These are phyloP conservation scores for Starmerella powellii DNA, from an alignment of 805 yeast species.

Conservation along the genomic window DNA sequence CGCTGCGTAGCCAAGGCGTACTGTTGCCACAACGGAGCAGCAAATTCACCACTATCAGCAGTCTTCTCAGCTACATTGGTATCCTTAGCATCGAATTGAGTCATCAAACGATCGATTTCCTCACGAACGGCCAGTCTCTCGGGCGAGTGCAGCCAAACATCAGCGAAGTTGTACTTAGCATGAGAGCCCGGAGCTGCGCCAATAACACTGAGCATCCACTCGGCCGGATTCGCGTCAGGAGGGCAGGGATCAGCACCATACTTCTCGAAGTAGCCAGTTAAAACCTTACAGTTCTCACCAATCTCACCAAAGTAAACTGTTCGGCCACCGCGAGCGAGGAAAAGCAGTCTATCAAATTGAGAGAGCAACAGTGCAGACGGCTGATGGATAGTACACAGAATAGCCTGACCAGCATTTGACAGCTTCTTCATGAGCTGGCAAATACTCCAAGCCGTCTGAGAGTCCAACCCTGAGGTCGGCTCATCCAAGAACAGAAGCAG, in stretches of 20 bases:
- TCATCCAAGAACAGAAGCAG: conserved; percentile 52
- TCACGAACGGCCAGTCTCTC: conserved; percentile 30
- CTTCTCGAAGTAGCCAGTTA: conserved; percentile 56
- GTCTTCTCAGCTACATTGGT: conserved; percentile 19
- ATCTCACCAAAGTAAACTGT: conserved; percentile 77
- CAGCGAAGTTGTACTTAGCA: conserved; percentile 48
- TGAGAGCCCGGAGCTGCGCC: conserved; percentile 73
- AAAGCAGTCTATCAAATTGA: conserved; percentile 54
- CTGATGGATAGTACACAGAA: conserved; percentile 66
- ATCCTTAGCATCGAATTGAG: conserved; percentile 24
- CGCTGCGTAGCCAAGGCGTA: conserved; percentile 34
- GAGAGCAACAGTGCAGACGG: conserved; percentile 61
- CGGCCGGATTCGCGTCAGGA: conserved; percentile 57
- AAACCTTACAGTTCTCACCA: conserved; percentile 47
- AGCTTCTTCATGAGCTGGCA: conserved; percentile 53
- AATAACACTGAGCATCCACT: conserved; percentile 58
- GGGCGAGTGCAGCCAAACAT: conserved; percentile 45
- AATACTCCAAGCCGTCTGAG: conserved; percentile 55
- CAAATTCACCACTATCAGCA: conserved; percentile 28
- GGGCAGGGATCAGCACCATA: conserved; percentile 61
- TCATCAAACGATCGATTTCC: conserved; percentile 30
- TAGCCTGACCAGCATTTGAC: conserved; percentile 62
- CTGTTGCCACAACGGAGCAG: conserved; percentile 40
- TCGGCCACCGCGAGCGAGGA: conserved; percentile 62
- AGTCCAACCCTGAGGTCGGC: conserved; percentile 62